Base-by-base conservation (phyloP, 2,329 filamentous ascomycete genomes). In the Colletotrichum siamense region DNA sequence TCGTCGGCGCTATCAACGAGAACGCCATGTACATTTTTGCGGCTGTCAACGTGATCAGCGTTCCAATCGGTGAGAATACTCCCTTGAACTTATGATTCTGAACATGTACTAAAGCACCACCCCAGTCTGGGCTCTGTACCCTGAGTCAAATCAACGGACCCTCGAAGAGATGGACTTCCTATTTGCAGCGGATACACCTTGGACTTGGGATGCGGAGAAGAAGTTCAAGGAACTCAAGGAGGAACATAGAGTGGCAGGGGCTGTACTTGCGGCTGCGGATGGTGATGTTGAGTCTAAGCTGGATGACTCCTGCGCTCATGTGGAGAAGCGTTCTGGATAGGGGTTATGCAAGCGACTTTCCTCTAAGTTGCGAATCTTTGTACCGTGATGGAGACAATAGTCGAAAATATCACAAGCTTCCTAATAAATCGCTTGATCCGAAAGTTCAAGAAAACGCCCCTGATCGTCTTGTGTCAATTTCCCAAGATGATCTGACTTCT, bases 61-160 rank as follows among this genome's bases (percentile, higher is more conserved):
- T 64, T n/a, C 61, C 61, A 6, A 39, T 64, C 9, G 30, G 61
- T 64, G 16, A 64, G 61, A 22, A 1, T 9, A 9, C 44, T 49
- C 6, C n/a, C 10, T 5, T 3, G 1, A 0, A 13, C 10, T 49
- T 0, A 13, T 49, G 10, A 0, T 3, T 22, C 10, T 22, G 1
- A 49, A 13, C 6, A 0, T 22, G 13, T 2, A 1, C 61, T 63
- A 32, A 61, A 0, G 8, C 5, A 22, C 8, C n/a, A 34, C 2
- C 10, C 10, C 13, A 64, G 32, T 64, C 7, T 36, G 34, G 22
- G 61, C 61, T 0, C 8, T 64, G 10, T 39, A 64, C 22, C 61
- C 30, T 3, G 30, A 39, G 32, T 64, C 61, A 5, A 64, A 64
- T 0, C 30, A 64, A 16, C 61, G 61, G 1, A 64, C 61, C 1